Evolutionary conservation across 768 basidiomycete species (phyloP), one percentile per base, ranked within the genome.

Genomic region (Rhodotorula sphaerocarpa): DNA sequence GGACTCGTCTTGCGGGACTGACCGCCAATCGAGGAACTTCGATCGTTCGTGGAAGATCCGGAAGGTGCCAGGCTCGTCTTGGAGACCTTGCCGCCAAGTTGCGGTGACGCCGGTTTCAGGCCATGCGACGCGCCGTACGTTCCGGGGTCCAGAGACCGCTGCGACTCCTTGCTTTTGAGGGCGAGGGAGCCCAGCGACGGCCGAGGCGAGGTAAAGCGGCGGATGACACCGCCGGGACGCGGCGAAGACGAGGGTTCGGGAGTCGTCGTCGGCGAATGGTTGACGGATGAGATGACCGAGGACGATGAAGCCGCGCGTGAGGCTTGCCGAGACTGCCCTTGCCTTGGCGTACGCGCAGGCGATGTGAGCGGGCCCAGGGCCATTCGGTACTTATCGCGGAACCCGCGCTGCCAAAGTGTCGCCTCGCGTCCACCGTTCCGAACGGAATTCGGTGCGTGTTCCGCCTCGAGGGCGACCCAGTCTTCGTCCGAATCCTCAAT

Each of bases 401-500:
- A 87, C 9, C 90, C 90, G n/a, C 89, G 83, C 46, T 90, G 86
- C 72, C 90, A 91, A 43, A 91, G 80, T 72, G 85, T 90, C 25
- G 83, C 82, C 11, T 84, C 88, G 72, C 84, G 84, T 30, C 63
- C 66, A 46, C 64, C 63, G 47, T 84, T 78, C 23, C 88, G 88
- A 65, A 90, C 90, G 63, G n/a, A 83, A 84, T 14, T 70, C 68
- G 9, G 82, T 82, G 48, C 31, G 30, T 18, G 36, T 10, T 16
- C 36, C 70, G 90, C 87, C 14, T 59, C 58, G 63, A 93, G 81
- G 66, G 91, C 82, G 80, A 91, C 90, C 90, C 90, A 93, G 59
- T 90, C 88, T 57, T 85, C 88, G 57, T 84, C 83, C 36, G 72
- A 72, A 55, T 79, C 79, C 27, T 61, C 62, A 10, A 61, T 34